Conservation (phyloP, 805 yeast species). For the Candida caryicola region DNA sequence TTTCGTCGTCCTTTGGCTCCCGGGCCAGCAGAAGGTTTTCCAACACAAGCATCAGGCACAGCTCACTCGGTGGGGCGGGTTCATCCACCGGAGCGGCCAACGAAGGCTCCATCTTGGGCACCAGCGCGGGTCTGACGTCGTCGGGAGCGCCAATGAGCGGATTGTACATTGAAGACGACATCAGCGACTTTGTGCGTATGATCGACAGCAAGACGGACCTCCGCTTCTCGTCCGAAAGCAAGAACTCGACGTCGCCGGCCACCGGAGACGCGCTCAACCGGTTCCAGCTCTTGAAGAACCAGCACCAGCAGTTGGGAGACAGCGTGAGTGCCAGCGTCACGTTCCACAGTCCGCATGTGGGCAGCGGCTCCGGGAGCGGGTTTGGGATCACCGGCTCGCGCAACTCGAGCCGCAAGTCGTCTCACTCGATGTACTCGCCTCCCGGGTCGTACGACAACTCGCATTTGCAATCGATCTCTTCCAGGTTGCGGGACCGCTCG, state of each 20-base stretch:
- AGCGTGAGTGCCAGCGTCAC: conserved; percentile 51
- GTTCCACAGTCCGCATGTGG: conserved; percentile 20
- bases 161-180: conserved; percentile 52
- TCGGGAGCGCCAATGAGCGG: conserved; percentile 40
- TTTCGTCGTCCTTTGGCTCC: conserved; percentile 73
- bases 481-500: conserved; percentile 25
- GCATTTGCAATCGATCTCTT: conserved; percentile 31
- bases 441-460: conserved; percentile 25
- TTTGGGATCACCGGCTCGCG: conserved; percentile 16
- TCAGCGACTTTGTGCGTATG: conserved; percentile 68
- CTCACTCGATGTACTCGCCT: conserved; percentile 29
- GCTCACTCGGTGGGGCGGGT: conserved; percentile 10
- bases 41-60: conserved; percentile 30
- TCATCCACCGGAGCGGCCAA: conserved; percentile 12
- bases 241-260: conserved; percentile 12
- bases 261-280: conserved; percentile 45
- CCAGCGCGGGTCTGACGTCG: conserved; percentile 36
- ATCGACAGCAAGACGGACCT: conserved; percentile 63
- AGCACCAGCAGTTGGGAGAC: conserved; percentile 55
- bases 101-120: conserved; percentile 25
- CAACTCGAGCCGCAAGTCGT: conserved; percentile 27
- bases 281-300: conserved; percentile 51
- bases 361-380: conserved; percentile 4
- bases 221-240: conserved; percentile 27
- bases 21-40: conserved; percentile 51